phyloP scores from a whole-genome alignment of 2,329 filamentous ascomycete genomes.

The Amauroascus verrucosus region DNA sequence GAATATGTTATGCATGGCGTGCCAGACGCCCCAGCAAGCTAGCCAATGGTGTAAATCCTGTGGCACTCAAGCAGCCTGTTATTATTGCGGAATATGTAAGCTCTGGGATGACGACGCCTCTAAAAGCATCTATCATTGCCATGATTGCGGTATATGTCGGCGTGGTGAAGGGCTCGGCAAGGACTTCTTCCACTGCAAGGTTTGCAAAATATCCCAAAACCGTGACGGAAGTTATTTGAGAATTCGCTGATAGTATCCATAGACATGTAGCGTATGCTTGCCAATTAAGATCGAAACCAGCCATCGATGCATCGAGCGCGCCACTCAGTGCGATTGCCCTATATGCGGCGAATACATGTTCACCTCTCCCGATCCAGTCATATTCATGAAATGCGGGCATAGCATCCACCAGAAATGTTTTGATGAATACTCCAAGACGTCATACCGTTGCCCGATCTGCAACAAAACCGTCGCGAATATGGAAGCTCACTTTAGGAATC shows the following conservation, averaged over 20 bases:
- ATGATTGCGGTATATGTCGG: constrained; percentile 90
- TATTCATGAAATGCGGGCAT: constrained; percentile 92
- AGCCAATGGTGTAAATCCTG: constrained; percentile 69
- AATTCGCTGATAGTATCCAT: constrained; percentile 21
- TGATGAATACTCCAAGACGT: constrained; percentile 72
- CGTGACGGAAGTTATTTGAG: neutral
- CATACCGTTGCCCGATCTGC: constrained; percentile 94
- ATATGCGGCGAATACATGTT: constrained; percentile 97
- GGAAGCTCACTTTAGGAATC: constrained; percentile 84
- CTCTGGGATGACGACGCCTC: constrained; percentile 89
- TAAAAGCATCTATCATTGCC: constrained; percentile 92
- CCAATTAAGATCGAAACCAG: constrained; percentile 73
- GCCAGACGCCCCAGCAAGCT: constrained; percentile 71
- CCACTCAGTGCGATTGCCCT: constrained; percentile 90
- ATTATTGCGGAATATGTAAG: constrained; percentile 91
- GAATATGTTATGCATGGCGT: constrained; percentile 97
- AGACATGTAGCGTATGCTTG: constrained; percentile 91
- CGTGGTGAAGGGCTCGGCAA: constrained; percentile 80
- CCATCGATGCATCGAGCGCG: constrained; percentile 89
- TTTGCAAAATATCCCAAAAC: constrained; percentile 39
- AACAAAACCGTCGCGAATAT: constrained; percentile 96
- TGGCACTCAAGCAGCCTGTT: constrained; percentile 66
- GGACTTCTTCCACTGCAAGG: constrained; percentile 97
- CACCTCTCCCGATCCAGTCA: constrained; percentile 74
- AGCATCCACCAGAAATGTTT: constrained; percentile 90